These are phyloP conservation scores for Pelargonium myrrhifolium DNA, from an alignment of 441 rosid species.

Conservation along the genomic window DNA sequence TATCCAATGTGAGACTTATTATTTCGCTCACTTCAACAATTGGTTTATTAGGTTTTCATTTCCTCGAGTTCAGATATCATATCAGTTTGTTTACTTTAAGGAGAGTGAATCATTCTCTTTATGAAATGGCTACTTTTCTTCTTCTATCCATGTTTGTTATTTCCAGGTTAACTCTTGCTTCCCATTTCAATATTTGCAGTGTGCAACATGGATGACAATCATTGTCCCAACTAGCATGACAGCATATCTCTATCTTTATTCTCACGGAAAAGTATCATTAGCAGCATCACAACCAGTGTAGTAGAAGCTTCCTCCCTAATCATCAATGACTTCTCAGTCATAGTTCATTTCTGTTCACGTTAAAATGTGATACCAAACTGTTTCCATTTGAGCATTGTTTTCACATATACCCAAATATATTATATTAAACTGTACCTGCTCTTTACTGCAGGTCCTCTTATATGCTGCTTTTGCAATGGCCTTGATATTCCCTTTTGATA, in stretches of 20 bases:
- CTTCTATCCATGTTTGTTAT: too few relatives aligned
- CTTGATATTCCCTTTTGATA: constrained; percentile 80
- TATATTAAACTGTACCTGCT: constrained; percentile 16
- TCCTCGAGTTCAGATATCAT: too few relatives aligned
- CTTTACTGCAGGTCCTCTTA: constrained; percentile 64
- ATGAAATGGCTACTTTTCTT: too few relatives aligned
- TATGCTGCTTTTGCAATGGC: constrained; percentile 60
- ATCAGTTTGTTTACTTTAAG: too few relatives aligned
- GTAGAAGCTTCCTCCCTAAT: constrained; percentile 75
- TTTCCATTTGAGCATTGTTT: too few relatives aligned
- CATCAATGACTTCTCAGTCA: constrained; percentile 6
- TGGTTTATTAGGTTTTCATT: too few relatives aligned
- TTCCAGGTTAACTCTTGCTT: constrained; percentile 8
- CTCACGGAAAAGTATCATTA: constrained; percentile 86
- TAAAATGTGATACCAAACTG: too few relatives aligned
- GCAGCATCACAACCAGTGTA: constrained; percentile 99
- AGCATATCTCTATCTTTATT: constrained; percentile 84
- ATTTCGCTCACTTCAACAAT: too few relatives aligned
- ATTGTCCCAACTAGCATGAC: constrained; percentile 88
- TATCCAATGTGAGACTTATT: too few relatives aligned
- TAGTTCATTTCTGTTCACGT: background rate
- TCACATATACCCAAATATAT: too few relatives aligned
- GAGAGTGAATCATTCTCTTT: too few relatives aligned
- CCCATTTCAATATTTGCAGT: constrained; percentile 38
- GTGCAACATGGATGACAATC: constrained; percentile 92